Evolutionary conservation across 108 stramenopile genomes (phyloP).

Genomic region (Discostella stelligeroides): DNA sequence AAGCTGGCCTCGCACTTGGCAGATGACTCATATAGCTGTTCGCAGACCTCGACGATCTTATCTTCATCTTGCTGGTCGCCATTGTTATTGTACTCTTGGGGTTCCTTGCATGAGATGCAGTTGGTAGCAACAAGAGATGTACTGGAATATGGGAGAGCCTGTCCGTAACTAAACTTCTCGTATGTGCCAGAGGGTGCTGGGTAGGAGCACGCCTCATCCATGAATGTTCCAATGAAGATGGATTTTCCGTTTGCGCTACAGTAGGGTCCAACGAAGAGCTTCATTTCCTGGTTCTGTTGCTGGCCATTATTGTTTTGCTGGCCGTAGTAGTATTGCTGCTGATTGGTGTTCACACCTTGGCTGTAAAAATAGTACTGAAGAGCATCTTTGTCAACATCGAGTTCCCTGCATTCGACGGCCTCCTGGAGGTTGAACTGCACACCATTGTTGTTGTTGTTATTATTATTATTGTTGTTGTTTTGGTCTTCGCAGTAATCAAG

Average conservation of each 20-base stretch:
- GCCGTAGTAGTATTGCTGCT: conserved; percentile 42
- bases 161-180: conserved; percentile 63
- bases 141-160: conserved; percentile 60
- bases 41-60: conserved; percentile 65
- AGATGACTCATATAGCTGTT: conserved; percentile 56
- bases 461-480: conserved; percentile 54
- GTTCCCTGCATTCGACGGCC: conserved; percentile 34
- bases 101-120: conserved; percentile 73
- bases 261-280: conserved; percentile 75
- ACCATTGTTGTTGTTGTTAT: conserved; percentile 24
- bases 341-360: background rate
- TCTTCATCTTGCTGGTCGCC: conserved; percentile 44
- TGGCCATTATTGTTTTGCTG: conserved; percentile 51
- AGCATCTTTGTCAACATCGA: conserved; percentile 31
- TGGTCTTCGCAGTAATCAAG: conserved; percentile 55
- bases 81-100: conserved; percentile 44
- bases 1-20: conserved; percentile 78
- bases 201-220: conserved; percentile 70
- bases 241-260: conserved; percentile 69
- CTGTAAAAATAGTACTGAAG: conserved; percentile 27
- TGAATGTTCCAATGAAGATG: conserved; percentile 77
- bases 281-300: conserved; percentile 35
- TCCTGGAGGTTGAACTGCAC: conserved; percentile 30
- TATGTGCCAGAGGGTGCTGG: conserved; percentile 57
- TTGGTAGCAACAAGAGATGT: conserved; percentile 56